Conservation (phyloP, 345 rosid genomes). For the Luvunga scandens region DNA sequence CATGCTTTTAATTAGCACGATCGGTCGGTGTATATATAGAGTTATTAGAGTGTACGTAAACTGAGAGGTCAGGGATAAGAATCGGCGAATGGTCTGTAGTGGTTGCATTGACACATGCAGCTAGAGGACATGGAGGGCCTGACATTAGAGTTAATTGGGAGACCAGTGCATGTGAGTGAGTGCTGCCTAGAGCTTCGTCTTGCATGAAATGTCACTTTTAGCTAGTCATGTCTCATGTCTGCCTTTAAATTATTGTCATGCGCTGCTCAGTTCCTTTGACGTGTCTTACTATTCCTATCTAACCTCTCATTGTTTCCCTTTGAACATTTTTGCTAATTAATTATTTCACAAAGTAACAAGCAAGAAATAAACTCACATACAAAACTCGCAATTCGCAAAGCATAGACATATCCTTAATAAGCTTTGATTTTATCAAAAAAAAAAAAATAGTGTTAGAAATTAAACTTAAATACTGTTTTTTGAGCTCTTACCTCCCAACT, state of each 20-base stretch:
- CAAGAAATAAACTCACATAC: not conserved
- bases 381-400: not conserved
- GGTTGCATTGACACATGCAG: constrained; percentile 21
- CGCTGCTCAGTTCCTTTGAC: not conserved
- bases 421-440: not conserved
- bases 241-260: not conserved
- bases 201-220: constrained; percentile 21
- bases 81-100: not conserved
- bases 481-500: too few species aligned
- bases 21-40: not conserved
- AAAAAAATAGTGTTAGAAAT: not conserved
- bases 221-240: constrained; percentile 7
- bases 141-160: constrained; percentile 19
- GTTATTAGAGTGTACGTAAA: not conserved
- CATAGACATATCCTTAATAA: too few species aligned
- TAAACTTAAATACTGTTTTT: too few species aligned
- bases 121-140: constrained; percentile 24
- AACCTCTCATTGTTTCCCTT: not conserved
- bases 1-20: not conserved
- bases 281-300: not conserved
- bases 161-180: constrained; percentile 44
- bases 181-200: constrained; percentile 17
- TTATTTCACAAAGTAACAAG: not conserved
- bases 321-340: not conserved
- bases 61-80: not conserved